Percentiles rank a stretch among this genome's conserved stretches.
These are phyloP conservation scores for Ilex paraguariensis DNA, from an alignment of 305 asterid genomes.

Conservation along the genomic window DNA sequence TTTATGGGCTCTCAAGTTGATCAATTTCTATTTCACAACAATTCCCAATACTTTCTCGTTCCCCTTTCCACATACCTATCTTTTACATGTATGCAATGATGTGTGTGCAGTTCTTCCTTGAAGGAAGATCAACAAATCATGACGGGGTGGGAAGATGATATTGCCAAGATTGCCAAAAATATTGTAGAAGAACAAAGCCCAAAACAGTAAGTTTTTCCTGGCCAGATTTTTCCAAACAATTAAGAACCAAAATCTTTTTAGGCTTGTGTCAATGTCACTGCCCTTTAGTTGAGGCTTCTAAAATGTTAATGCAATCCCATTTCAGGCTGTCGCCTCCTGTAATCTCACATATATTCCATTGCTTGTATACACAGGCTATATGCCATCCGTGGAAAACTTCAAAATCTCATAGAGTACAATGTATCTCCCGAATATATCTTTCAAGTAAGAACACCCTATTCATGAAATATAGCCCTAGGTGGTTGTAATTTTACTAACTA, in stretches of 20 bases:
- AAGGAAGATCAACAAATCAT: constrained; percentile 61
- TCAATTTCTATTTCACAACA: neutral
- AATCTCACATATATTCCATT: too few relatives aligned
- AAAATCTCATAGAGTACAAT: too few relatives aligned
- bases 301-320: too few relatives aligned
- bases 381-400: too few relatives aligned
- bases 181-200: constrained; percentile 87
- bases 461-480: too few relatives aligned
- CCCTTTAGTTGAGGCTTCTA: neutral
- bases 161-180: constrained; percentile 60
- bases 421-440: too few relatives aligned
- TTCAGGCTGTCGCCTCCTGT: too few relatives aligned
- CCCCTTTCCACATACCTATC: constrained; percentile 2
- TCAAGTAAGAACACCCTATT: too few relatives aligned
- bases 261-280: too few relatives aligned
- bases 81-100: constrained; percentile 12
- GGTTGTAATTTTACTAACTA: constrained; percentile 8
- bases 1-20: neutral
- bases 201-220: constrained; percentile 50
- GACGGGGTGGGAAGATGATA: constrained; percentile 89
- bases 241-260: too few relatives aligned
- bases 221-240: neutral
- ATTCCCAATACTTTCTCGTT: neutral
- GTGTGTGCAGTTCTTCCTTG: constrained; percentile 44
- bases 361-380: too few relatives aligned